Evolutionary conservation across 192 early-diverging fungal genomes (phyloP), one percentile per base, ranked within the genome.

Genomic region (Diversispora eburnea): DNA sequence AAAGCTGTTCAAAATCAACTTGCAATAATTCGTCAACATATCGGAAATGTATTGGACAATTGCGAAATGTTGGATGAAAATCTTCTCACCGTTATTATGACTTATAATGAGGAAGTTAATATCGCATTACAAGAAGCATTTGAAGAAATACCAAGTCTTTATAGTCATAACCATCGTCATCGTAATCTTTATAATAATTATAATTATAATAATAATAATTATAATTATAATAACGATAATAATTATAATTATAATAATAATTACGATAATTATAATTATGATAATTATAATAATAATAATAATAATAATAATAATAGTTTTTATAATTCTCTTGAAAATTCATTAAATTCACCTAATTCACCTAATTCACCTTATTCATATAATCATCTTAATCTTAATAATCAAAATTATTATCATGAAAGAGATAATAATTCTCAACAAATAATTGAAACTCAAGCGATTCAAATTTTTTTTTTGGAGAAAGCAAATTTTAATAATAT

Each of bases 71-170:
- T 57, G n/a, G 62, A 64, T 46, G 62, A 64, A 46, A 64, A 64
- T 64, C 33, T 64, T 33, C 46, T 64, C 43, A 46, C 62, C 3
- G 43, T 64, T 20, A 64, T 64, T 19, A 64, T 64, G 62, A 64
- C 62, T 47, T 64, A 64, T 64, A 64, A 64, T 64, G 62, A 64
- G 46, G 62, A 64, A 64, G 62, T 64, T 64, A 64, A 64, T 64
- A 64, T 20, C 15, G 62, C 62, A 19, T 64, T 64, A 47, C 41
- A 64, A 64, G 62, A 64, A 22, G 62, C 62, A 46, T 46, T 64
- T 9, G 42, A 64, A 46, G 62, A 64, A 47, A 43, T 64, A 20
- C 62, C 62, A 46, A 64, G 55, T 19, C 55, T 57, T 57, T 57
- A 57, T 57, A 46, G 15, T 46, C 15, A 25, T 61, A 61, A 7